Percentiles rank a stretch among this genome's conserved stretches.
Conservation (phyloP, 495 filamentous ascomycete species). For the Penicillium coprophilum region DNA sequence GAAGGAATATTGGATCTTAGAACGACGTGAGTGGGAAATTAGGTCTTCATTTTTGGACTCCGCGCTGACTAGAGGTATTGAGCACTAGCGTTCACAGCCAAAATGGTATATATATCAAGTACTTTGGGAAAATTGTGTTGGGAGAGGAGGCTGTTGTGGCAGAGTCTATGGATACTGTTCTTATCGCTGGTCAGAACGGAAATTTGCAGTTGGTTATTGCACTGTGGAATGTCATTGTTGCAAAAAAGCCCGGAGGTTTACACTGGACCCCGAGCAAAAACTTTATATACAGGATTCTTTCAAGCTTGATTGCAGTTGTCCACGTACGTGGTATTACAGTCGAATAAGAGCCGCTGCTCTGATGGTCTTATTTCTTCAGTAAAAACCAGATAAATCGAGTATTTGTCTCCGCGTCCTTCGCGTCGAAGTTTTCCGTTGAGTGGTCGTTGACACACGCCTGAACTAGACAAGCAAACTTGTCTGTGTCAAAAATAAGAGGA, state of each 20-base stretch:
- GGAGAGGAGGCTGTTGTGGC: conserved; percentile 11
- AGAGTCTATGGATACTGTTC: conserved; percentile 10
- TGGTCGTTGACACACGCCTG: too few relatives aligned
- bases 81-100: conserved; percentile 7
- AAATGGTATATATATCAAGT: conserved; percentile 11
- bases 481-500: too few relatives aligned
- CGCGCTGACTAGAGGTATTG: conserved; percentile 5
- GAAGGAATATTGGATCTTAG: not conserved
- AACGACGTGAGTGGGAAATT: conserved; percentile 1
- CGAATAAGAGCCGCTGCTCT: not conserved
- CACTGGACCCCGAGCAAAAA: not conserved
- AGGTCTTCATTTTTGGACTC: not conserved
- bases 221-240: conserved; percentile 12
- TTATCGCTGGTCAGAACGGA: not conserved
- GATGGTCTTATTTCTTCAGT: too few relatives aligned
- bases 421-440: too few relatives aligned
- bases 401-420: too few relatives aligned
- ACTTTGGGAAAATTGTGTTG: conserved; percentile 7
- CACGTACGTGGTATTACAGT: not conserved
- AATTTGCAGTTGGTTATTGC: conserved; percentile 10
- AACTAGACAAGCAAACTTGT: too few relatives aligned
- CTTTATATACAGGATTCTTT: not conserved
- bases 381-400: too few relatives aligned
- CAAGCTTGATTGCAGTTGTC: not conserved
- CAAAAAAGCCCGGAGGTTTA: conserved; percentile 4